These are phyloP conservation scores for Sodiomyces alkalinus DNA, from an alignment of 2,329 filamentous ascomycete genomes.

Conservation along the genomic window DNA sequence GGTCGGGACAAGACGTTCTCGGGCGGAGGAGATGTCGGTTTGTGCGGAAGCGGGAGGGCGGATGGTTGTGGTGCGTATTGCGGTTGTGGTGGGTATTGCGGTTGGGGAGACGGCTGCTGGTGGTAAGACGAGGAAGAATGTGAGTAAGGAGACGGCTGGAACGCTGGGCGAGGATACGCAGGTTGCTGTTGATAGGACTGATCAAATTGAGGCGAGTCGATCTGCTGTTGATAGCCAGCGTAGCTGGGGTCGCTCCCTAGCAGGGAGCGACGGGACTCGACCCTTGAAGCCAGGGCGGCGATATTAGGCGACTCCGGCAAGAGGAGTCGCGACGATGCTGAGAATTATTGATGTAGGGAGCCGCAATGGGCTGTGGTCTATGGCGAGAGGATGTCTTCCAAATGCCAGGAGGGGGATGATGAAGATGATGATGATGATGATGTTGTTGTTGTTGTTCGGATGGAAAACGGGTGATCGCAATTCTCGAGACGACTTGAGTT, in stretches of 20 bases:
- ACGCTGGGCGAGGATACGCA: constrained; percentile 10
- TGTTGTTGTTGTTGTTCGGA: too few relatives aligned
- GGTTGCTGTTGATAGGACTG: constrained; percentile 10
- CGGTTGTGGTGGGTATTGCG: constrained; percentile 1
- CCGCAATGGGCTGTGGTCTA: too few relatives aligned
- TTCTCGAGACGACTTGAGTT: too few relatives aligned
- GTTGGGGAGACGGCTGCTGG: constrained; percentile 1
- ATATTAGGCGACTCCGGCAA: constrained; percentile 7
- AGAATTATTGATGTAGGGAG: too few relatives aligned
- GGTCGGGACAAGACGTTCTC: too few relatives aligned
- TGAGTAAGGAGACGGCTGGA: constrained; percentile 12
- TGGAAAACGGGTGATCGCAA: too few relatives aligned
- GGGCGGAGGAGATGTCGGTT: constrained; percentile 10
- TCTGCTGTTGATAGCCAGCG: constrained; percentile 9
- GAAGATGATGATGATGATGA: too few relatives aligned
- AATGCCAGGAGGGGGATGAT: too few relatives aligned
- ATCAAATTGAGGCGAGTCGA: constrained; percentile 12
- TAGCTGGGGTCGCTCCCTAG: constrained; percentile 22
- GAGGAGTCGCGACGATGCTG: constrained; percentile 16
- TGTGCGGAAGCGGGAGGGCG: constrained; percentile 11
- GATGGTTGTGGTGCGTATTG: not conserved
- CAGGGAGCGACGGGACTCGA: constrained; percentile 25
- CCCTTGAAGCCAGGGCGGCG: constrained; percentile 20
- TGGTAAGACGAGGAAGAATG: constrained; percentile 1
- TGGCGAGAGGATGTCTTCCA: too few relatives aligned